Evolutionary conservation across 108 stramenopile species (phyloP).

Genomic region (Epithemia pelagica): DNA sequence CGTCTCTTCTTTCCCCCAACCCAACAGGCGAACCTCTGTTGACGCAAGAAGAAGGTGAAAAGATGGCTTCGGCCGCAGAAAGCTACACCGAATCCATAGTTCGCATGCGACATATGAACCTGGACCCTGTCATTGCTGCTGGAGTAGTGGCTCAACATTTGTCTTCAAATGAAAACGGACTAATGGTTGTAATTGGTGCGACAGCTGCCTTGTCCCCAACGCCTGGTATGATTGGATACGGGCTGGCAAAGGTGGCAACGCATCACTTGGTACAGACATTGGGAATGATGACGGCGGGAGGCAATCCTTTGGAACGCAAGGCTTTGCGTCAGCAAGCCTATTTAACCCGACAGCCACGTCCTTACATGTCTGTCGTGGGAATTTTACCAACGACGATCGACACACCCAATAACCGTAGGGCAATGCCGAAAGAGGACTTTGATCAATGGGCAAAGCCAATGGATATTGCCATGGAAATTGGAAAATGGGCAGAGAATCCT

Average conservation of each 20-base stretch:
- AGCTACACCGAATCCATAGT: constrained; percentile 33
- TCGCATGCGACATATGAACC: constrained; percentile 52
- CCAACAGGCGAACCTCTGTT: constrained; percentile 18
- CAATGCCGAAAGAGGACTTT: constrained; percentile 38
- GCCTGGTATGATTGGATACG: constrained; percentile 73
- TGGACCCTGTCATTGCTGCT: constrained; percentile 62
- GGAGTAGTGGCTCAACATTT: constrained; percentile 51
- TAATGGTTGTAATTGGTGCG: constrained; percentile 61
- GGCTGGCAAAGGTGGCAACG: constrained; percentile 46
- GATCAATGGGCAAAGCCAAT: constrained; percentile 57
- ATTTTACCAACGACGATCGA: constrained; percentile 75
- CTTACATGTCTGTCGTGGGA: constrained; percentile 41
- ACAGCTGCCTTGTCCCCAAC: constrained; percentile 56
- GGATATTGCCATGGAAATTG: constrained; percentile 75
- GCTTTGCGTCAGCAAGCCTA: constrained; percentile 26
- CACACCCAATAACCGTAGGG: constrained; percentile 65
- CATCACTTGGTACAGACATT: constrained; percentile 67
- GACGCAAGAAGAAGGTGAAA: constrained; percentile 31
- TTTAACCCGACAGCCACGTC: constrained; percentile 14
- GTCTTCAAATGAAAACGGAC: constrained; percentile 36
- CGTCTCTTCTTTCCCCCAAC: constrained; percentile 12
- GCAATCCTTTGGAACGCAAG: constrained; percentile 24
- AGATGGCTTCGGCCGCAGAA: constrained; percentile 13
- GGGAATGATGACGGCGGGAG: constrained; percentile 35
- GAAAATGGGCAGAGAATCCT: constrained; percentile 53